Percentiles rank a stretch among this genome's conserved stretches.
These are phyloP conservation scores for Suillus decipiens DNA, from an alignment of 768 basidiomycete genomes.

Conservation along the genomic window DNA sequence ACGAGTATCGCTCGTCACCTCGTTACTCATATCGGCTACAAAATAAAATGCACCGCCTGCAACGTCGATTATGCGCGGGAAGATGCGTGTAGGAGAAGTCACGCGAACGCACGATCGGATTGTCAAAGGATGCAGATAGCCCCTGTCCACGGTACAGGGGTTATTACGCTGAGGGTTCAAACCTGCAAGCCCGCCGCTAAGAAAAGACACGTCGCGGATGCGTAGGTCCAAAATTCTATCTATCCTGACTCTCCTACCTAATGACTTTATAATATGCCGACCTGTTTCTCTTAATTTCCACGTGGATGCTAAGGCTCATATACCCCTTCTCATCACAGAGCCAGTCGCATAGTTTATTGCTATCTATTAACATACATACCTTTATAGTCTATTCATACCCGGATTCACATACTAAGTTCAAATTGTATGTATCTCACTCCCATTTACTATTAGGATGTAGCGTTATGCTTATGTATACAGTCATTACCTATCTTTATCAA, in stretches of 20 bases:
- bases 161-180: slow-evolving; percentile 32
- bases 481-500: neutral
- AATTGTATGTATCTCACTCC: neutral
- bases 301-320: neutral
- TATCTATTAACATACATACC: neutral
- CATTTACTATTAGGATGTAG: neutral
- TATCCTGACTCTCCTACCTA: neutral
- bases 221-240: neutral
- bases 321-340: neutral
- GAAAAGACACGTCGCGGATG: slow-evolving; percentile 34
- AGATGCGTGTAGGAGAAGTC: slow-evolving; percentile 37
- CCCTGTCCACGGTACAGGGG: slow-evolving; percentile 4
- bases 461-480: neutral
- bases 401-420: neutral
- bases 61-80: slow-evolving; percentile 34
- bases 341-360: neutral
- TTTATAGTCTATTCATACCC: neutral
- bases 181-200: slow-evolving; percentile 23
- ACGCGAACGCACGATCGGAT: slow-evolving; percentile 27
- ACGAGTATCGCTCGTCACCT: slow-evolving; percentile 36
- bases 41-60: slow-evolving; percentile 32
- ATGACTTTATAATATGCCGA: neutral
- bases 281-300: neutral
- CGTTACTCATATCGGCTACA: slow-evolving; percentile 33
- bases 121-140: slow-evolving; percentile 13